phyloP scores from a whole-genome alignment of 2,329 filamentous ascomycete genomes.

The Ilyonectria destructans region DNA sequence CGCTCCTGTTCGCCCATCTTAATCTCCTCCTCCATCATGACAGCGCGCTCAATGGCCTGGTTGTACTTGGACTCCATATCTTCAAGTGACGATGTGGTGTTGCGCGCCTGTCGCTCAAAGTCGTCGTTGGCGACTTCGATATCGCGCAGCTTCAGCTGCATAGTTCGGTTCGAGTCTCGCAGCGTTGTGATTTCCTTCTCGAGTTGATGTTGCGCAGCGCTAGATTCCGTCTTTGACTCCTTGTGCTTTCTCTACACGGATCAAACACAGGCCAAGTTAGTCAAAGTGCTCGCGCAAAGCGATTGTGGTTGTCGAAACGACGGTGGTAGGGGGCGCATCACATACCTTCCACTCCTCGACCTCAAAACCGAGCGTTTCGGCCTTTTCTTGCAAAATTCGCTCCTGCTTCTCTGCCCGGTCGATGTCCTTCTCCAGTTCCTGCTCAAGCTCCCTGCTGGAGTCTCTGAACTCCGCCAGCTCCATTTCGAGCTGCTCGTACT shows the following conservation, averaged over 20 bases:
- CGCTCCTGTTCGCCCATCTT: constrained; percentile 93
- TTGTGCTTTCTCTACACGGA: constrained; percentile 88
- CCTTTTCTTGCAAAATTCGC: constrained; percentile 87
- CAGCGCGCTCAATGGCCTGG: constrained; percentile 89
- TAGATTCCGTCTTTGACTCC: constrained; percentile 92
- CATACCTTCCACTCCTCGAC: constrained; percentile 98
- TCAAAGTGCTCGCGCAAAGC: constrained; percentile 16
- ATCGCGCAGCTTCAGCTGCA: constrained; percentile 90
- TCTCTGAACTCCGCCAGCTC: constrained; percentile 95
- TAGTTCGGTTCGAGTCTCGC: constrained; percentile 85
- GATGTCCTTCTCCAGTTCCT: constrained; percentile 95
- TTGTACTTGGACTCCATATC: constrained; percentile 99
- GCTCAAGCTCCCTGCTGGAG: constrained; percentile 94
- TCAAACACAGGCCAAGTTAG: constrained; percentile 36
- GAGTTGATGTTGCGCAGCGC: constrained; percentile 84
- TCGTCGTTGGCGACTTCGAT: constrained; percentile 99
- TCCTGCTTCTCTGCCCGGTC: constrained; percentile 96
- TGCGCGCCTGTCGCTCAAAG: constrained; percentile 95
- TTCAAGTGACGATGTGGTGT: constrained; percentile 95
- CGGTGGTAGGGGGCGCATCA: constrained; percentile 23
- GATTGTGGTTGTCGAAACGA: constrained; percentile 1
- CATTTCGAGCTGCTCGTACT: constrained; percentile 93
- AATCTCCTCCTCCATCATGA: constrained; percentile 96
- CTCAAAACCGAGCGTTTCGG: constrained; percentile 87
- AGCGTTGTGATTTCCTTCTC: constrained; percentile 97